Base-by-base conservation (phyloP, 2,329 filamentous ascomycete genomes). In the Spiromastix sp. region DNA sequence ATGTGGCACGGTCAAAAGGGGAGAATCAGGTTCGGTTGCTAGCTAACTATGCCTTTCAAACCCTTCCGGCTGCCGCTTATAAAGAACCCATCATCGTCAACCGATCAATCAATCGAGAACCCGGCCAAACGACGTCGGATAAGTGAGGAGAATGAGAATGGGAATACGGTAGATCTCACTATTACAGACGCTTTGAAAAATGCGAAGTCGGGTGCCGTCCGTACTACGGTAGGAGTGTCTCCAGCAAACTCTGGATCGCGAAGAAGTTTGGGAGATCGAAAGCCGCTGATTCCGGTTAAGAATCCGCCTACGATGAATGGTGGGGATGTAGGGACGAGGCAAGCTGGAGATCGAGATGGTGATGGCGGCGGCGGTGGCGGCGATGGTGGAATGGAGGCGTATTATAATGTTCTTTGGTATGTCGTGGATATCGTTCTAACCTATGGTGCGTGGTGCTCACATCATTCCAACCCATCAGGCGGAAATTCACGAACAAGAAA, bases 401-500 rank as follows among this genome's bases (percentile, higher is more conserved):
- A 63, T 41, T 69, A 62, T 42, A 67, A 63, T 50, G 66, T 61
- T 28, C 52, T 69, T 21, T 69, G 66, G 64, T 68, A 57, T 15
- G 47, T 48, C 5, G 26, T n/a, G n/a, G n/a, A n/a, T n/a, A n/a
- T n/a, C n/a, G n/a, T 13, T 26, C 27, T 17, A 16, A 18, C n/a
- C 21, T 24, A n/a, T 7, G 21, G 21, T n/a, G 7, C 7, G n/a
- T 24, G 7, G 7, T 24, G 21, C 7, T 24, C 21, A n/a, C 7
- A 24, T 24, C 21, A 24, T 24, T 39, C 49, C 40, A 28, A 18
- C 30, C 44, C 33, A 21, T 42, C 34, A 75, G 74, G 79, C 73
- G 80, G 13, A 82, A 81, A 54, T 72, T 70, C 34, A 81, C 77
- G 0, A 71, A 63, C 4, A 84, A 82, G 55, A 85, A 84, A 58